Evolutionary conservation across 176 grass and related monocot species (phyloP).

Genomic region (Zoysia pacifica): DNA sequence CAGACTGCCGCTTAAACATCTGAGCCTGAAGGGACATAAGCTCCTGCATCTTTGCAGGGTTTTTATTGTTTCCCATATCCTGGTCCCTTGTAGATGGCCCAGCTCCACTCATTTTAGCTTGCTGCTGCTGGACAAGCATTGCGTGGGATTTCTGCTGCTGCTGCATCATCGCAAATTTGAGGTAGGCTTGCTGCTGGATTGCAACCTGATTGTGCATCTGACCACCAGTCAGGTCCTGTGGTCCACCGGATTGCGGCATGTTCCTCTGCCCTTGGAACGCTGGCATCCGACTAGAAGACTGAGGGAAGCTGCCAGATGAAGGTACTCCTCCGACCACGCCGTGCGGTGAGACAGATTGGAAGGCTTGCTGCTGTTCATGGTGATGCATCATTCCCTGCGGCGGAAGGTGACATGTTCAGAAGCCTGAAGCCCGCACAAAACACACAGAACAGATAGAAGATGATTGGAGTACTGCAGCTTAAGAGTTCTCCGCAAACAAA

Average conservation of each 20-base stretch:
- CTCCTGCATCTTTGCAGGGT: conserved; percentile 78
- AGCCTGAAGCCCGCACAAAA: not conserved
- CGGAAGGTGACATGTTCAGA: conserved; percentile 11
- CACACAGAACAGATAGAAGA: not conserved
- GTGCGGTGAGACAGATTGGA: conserved; percentile 36
- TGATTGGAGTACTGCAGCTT: not conserved
- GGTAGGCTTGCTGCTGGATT: conserved; percentile 75
- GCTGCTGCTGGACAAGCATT: conserved; percentile 74
- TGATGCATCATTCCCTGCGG: conserved; percentile 63
- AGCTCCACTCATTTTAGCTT: conserved; percentile 58
- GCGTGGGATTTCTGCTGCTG: conserved; percentile 71
- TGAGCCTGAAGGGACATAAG: conserved; percentile 68
- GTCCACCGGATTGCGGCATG: conserved; percentile 31
- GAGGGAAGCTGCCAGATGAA: conserved; percentile 37
- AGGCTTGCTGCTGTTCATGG: conserved; percentile 59
- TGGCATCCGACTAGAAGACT: conserved; percentile 35
- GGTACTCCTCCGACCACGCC: conserved; percentile 48
- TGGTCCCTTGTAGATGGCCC: conserved; percentile 59
- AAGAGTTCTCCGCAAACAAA: not conserved
- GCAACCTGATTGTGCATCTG: conserved; percentile 53
- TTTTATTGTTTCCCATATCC: conserved; percentile 52
- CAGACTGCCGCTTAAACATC: conserved; percentile 52
- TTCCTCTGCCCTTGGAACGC: conserved; percentile 55
- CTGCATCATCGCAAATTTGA: conserved; percentile 71
- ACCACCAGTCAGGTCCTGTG: conserved; percentile 39